Conservation (phyloP, 2,329 filamentous ascomycete genomes). For the Botryotinia globosa region DNA sequence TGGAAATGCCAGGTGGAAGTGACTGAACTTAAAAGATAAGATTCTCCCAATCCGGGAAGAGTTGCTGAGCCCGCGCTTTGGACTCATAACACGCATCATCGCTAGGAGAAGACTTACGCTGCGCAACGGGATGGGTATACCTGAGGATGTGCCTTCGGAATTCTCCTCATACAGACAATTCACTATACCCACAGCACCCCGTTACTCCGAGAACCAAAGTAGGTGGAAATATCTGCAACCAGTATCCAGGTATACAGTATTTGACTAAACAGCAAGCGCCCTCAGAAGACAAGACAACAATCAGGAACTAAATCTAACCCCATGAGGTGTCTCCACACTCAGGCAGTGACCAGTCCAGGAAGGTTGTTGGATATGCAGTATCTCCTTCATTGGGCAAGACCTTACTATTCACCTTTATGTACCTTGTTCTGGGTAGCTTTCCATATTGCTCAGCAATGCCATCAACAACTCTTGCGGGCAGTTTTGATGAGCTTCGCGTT, state of each 20-base stretch:
- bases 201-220: conserved; percentile 11
- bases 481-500: background rate
- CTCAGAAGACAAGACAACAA: background rate
- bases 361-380: background rate
- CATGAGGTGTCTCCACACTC: conserved; percentile 6
- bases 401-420: background rate
- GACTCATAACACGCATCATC: background rate
- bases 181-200: conserved; percentile 11
- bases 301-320: conserved; percentile 3
- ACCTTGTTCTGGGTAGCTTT: conserved; percentile 11
- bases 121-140: conserved; percentile 12
- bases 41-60: conserved; percentile 12
- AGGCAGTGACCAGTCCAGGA: background rate
- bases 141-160: conserved; percentile 14
- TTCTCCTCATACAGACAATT: conserved; percentile 18
- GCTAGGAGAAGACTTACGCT: conserved; percentile 13
- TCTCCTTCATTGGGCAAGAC: background rate
- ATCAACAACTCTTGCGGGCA: conserved; percentile 8
- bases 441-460: conserved; percentile 10
- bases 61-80: conserved; percentile 8
- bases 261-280: background rate
- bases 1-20: conserved; percentile 7
- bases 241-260: conserved; percentile 1
- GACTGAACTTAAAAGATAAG: conserved; percentile 2
- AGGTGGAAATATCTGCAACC: conserved; percentile 7